A percentile compares a stretch with the other conserved stretches of the same genome.
Conservation (phyloP, 1,284 basidiomycete genomes). For the Fistulina hepatica region DNA sequence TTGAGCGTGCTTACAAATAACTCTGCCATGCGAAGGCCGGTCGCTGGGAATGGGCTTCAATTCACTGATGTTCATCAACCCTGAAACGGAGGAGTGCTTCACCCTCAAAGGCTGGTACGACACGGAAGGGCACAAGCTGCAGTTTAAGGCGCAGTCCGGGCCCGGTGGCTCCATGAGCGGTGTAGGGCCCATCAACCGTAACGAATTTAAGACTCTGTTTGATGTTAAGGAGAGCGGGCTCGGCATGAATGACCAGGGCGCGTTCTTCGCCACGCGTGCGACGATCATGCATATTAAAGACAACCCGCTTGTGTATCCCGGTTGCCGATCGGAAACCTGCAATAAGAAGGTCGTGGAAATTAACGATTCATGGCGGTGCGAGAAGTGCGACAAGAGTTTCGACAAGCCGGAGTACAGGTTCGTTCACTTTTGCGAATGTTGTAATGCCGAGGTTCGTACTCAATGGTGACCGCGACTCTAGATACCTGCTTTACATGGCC, state of each 20-base stretch:
- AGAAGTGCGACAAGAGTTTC: constrained; percentile 81
- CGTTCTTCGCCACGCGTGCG: constrained; percentile 76
- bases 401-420: constrained; percentile 75
- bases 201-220: constrained; percentile 66
- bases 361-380: constrained; percentile 73
- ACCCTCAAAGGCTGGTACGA: constrained; percentile 89
- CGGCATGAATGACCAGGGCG: constrained; percentile 70
- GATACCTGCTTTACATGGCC: constrained; percentile 85
- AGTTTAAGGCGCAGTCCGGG: constrained; percentile 65
- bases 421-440: constrained; percentile 15
- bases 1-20: too few species aligned
- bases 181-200: constrained; percentile 46
- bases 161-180: constrained; percentile 30
- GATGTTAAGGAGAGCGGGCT: constrained; percentile 76
- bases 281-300: constrained; percentile 85
- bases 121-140: constrained; percentile 44
- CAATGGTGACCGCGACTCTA: constrained; percentile 22
- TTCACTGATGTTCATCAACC: constrained; percentile 71
- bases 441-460: background rate
- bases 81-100: constrained; percentile 84
- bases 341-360: constrained; percentile 85
- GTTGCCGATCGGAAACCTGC: constrained; percentile 75
- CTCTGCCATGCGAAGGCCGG: too few species aligned
- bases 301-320: constrained; percentile 85
- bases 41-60: constrained; percentile 52